Evolutionary conservation across 2,329 filamentous ascomycete genomes (phyloP).

Genomic region (Clarireedia paspali): DNA sequence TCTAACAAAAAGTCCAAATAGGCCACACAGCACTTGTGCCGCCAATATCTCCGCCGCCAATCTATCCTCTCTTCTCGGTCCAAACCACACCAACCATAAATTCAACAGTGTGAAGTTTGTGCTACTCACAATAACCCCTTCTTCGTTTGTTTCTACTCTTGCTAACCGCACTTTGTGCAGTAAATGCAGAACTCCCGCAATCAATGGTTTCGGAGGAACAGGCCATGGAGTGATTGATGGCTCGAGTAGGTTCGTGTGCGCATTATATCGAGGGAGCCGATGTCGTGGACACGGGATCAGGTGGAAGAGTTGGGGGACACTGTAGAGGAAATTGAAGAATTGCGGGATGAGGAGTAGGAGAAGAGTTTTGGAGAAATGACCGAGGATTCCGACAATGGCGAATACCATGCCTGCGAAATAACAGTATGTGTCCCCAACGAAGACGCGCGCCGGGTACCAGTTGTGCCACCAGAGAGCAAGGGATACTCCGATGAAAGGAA

Average conservation of each 20-base stretch:
- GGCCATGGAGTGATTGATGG: slow-evolving; percentile 75
- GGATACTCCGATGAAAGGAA: slow-evolving; percentile 92
- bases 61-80: slow-evolving; percentile 79
- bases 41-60: slow-evolving; percentile 71
- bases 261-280: slow-evolving; percentile 82
- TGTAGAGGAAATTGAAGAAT: slow-evolving; percentile 95
- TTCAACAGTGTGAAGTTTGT: slow-evolving; percentile 93
- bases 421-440: slow-evolving; percentile 98
- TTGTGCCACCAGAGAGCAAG: slow-evolving; percentile 83
- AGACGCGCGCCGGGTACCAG: slow-evolving; percentile 91
- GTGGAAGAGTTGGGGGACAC: slow-evolving; percentile 82
- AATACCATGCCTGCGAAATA: slow-evolving; percentile 99
- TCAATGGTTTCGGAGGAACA: slow-evolving; percentile 57
- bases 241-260: slow-evolving; percentile 75
- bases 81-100: slow-evolving; percentile 92
- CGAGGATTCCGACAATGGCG: slow-evolving; percentile 90
- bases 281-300: slow-evolving; percentile 89
- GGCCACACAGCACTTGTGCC: slow-evolving; percentile 69
- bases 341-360: slow-evolving; percentile 86
- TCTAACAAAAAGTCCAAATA: slow-evolving; percentile 77
- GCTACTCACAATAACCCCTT: slow-evolving; percentile 67
- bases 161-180: slow-evolving; percentile 63
- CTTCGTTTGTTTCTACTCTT: slow-evolving; percentile 56
- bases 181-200: slow-evolving; percentile 58
- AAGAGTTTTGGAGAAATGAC: slow-evolving; percentile 96